Evolutionary conservation across 2,329 filamentous ascomycete genomes (phyloP), one percentile per base, ranked within the genome.

Genomic region (Trichothecium roseum): DNA sequence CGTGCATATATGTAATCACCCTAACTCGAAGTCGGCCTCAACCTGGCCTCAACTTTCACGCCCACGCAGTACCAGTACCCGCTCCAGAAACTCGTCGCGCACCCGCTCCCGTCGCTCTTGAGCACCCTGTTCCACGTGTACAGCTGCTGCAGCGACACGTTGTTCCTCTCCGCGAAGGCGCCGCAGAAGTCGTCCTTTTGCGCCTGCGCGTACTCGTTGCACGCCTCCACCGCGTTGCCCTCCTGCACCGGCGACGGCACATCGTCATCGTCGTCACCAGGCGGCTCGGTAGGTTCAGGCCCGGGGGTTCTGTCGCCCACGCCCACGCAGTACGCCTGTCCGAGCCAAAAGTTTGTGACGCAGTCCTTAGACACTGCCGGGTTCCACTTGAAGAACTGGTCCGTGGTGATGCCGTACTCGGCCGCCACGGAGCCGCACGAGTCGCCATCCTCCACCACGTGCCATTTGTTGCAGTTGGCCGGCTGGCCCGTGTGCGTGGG

Each of bases 311-410:
- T 40, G 14, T 37, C 17, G 14, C 41, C 37, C 8, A 42, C 29
- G 12, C 50, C 36, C 8, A 54, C 49, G 30, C 52, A 54, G 39
- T 55, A 56, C 3, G 46, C 38, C 8, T 53, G 32, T 4, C 34
- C 42, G 6, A 35, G 24, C 45, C 42, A 44, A 33, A 52, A 50
- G 41, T 51, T 52, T 17, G 35, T 43, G 4, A 26, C 12, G 42
- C 51, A 54, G 41, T 55, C 48, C 6, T 26, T 24, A 4, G 44
- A 47, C 12, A 54, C 42, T 13, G 38, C 45, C 6, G 51, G 50
- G 28, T 54, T 51, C 48, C 46, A 52, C 8, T 36, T 32, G n/a
- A 47, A 24, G 32, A 53, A 52, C 40, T 52, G 34, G 26, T 32
- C 44, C n/a, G 14, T 28, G 4, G 44, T 52, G 42, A 52, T 51